Evolutionary conservation across 108 stramenopile genomes (phyloP).

Genomic region (Cyclotella kingstonii): DNA sequence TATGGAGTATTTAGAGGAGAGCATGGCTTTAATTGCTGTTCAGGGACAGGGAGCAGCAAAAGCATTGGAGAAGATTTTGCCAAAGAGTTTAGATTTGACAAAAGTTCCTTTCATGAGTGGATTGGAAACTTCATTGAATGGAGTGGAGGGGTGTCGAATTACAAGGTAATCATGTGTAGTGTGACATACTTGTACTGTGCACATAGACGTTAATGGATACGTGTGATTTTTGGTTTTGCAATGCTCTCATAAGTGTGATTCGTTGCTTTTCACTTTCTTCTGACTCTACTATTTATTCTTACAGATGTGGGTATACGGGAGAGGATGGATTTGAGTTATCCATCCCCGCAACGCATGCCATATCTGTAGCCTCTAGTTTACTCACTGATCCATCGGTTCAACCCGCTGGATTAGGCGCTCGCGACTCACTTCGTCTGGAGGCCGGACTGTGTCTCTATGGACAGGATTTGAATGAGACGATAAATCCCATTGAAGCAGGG

Average conservation of each 20-base stretch:
- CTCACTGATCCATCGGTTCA: constrained; percentile 77
- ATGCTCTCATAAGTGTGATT: too few relatives aligned
- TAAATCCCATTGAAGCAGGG: constrained; percentile 89
- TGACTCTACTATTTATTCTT: background rate
- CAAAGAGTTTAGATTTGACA: constrained; percentile 74
- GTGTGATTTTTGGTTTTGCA: too few relatives aligned
- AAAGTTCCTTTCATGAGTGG: constrained; percentile 97
- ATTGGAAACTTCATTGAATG: constrained; percentile 78
- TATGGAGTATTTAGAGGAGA: constrained; percentile 92
- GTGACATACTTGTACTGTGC: background rate
- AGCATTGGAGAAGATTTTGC: constrained; percentile 77
- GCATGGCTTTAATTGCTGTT: constrained; percentile 90
- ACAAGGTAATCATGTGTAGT: constrained; percentile 55
- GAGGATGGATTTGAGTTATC: constrained; percentile 99
- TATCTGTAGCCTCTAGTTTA: constrained; percentile 75
- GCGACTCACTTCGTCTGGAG: constrained; percentile 97
- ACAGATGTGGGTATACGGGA: constrained; percentile 99
- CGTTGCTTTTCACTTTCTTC: background rate
- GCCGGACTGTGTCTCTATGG: constrained; percentile 99
- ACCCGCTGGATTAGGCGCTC: constrained; percentile 95
- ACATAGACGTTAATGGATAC: too few relatives aligned
- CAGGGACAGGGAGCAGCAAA: constrained; percentile 94
- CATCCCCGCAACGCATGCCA: constrained; percentile 77
- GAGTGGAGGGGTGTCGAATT: constrained; percentile 89
- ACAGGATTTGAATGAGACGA: constrained; percentile 93